phyloP scores from a whole-genome alignment of 2,329 filamentous ascomycete species.

The Arthrinium phaeospermum region DNA sequence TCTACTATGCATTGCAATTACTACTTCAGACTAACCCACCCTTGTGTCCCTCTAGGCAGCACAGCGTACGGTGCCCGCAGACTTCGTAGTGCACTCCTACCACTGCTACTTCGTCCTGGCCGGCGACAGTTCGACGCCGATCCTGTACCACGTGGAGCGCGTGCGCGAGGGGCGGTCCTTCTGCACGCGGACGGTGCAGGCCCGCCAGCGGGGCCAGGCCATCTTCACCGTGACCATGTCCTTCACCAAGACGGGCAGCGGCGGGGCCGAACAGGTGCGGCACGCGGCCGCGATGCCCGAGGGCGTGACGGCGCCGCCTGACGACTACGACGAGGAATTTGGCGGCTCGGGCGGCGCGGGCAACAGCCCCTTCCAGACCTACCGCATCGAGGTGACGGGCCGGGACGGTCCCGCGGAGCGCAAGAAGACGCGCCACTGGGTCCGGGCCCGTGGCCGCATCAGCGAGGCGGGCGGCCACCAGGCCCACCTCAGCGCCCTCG shows the following conservation, averaged over 20 bases:
- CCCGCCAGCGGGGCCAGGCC: slow-evolving; percentile 81
- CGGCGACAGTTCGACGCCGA: slow-evolving; percentile 81
- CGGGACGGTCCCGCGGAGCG: slow-evolving; percentile 59
- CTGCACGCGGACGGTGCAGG: slow-evolving; percentile 94
- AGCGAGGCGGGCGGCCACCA: slow-evolving; percentile 74
- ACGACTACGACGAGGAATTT: slow-evolving; percentile 54
- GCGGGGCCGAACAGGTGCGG: slow-evolving; percentile 57
- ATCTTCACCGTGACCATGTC: slow-evolving; percentile 97
- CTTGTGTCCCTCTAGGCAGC: slow-evolving; percentile 68
- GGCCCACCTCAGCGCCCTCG: slow-evolving; percentile 85
- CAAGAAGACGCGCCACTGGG: slow-evolving; percentile 74
- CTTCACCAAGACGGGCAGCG: slow-evolving; percentile 73
- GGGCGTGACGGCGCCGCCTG: slow-evolving; percentile 45
- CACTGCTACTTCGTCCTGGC: slow-evolving; percentile 99
- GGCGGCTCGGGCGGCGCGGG: slow-evolving; percentile 34
- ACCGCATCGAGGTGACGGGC: slow-evolving; percentile 48
- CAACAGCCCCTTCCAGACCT: slow-evolving; percentile 53
- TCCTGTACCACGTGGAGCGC: slow-evolving; percentile 93
- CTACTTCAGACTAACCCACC: not conserved
- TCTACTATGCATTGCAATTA: not conserved
- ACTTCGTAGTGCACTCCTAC: slow-evolving; percentile 92
- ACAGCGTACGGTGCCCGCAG: slow-evolving; percentile 79
- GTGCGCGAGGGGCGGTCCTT: slow-evolving; percentile 91
- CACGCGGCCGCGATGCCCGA: slow-evolving; percentile 69
- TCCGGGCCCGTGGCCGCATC: slow-evolving; percentile 76